A percentile compares a stretch with the other conserved stretches of the same genome.
Conservation (phyloP, 2,329 filamentous ascomycete genomes). For the Magnaporthiopsis incrustans region DNA sequence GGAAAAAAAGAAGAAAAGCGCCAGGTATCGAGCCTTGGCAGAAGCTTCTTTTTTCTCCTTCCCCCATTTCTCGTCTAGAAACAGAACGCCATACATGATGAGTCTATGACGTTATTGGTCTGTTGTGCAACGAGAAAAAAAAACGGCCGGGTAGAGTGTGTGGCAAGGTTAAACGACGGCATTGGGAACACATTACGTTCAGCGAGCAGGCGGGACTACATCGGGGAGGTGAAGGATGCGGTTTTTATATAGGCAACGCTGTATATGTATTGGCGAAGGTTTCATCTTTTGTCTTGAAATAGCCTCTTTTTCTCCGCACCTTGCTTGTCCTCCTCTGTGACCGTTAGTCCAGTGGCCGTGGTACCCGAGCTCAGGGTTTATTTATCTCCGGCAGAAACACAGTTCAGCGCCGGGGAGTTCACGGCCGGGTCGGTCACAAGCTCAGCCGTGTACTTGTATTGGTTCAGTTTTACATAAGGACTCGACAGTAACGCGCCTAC, state of each 20-base stretch:
- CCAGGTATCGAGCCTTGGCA: no score
- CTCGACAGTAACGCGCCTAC: no score
- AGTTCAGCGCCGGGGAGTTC: no score
- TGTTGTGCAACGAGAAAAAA: neutral
- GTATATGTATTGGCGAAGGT: neutral
- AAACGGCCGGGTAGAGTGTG: neutral
- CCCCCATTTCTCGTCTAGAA: neutral
- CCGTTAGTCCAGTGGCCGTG: neutral
- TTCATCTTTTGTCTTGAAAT: neutral
- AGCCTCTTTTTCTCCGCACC: neutral
- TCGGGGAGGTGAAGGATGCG: neutral
- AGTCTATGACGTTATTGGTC: neutral
- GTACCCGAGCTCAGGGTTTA: neutral
- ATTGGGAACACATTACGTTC: neutral
- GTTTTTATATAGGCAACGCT: neutral
- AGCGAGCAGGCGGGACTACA: neutral
- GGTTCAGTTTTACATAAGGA: no score
- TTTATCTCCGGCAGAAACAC: neutral
- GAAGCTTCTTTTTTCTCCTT: neutral
- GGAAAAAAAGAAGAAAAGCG: no score
- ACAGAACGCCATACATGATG: no score
- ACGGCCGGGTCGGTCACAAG: no score
- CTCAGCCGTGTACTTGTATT: no score
- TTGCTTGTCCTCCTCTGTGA: neutral
- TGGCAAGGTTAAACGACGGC: no score